Conservation (phyloP, 352 stramenopile genomes). For the Globisporangium lucens region DNA sequence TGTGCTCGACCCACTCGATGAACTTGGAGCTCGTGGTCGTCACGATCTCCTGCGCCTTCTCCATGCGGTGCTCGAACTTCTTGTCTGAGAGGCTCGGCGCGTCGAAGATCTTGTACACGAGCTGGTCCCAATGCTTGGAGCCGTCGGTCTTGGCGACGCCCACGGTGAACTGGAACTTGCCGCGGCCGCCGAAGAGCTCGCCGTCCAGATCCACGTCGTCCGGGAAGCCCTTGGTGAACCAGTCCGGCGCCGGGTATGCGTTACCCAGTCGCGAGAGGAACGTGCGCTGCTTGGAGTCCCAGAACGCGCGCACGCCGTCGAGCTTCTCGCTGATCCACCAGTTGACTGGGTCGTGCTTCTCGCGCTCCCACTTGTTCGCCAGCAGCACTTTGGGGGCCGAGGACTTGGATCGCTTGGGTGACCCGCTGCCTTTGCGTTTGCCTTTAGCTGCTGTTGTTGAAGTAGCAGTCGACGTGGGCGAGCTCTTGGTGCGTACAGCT, state of each 20-base stretch:
- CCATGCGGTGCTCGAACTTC: slow-evolving; percentile 62
- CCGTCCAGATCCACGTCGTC: slow-evolving; percentile 61
- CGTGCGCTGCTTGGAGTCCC: slow-evolving; percentile 44
- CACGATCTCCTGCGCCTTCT: slow-evolving; percentile 28
- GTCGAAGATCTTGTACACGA: slow-evolving; percentile 77
- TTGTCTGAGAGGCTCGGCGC: slow-evolving; percentile 38
- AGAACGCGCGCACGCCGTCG: slow-evolving; percentile 66
- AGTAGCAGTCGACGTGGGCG: slow-evolving; percentile 15
- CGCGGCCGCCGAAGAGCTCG: slow-evolving; percentile 64
- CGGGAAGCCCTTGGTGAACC: slow-evolving; percentile 58
- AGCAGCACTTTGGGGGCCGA: slow-evolving; percentile 48
- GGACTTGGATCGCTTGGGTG: slow-evolving; percentile 22
- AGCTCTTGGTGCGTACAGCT: slow-evolving; percentile 22
- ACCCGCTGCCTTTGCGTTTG: slow-evolving; percentile 14
- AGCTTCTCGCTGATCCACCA: slow-evolving; percentile 84
- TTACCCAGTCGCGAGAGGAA: slow-evolving; percentile 69
- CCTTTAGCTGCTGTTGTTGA: slow-evolving; percentile 12
- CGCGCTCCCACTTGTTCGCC: slow-evolving; percentile 64
- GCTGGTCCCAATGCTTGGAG: slow-evolving; percentile 48
- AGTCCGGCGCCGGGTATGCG: slow-evolving; percentile 54
- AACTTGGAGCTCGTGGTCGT: slow-evolving; percentile 26
- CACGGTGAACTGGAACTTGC: slow-evolving; percentile 64
- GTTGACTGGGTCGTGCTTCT: slow-evolving; percentile 47
- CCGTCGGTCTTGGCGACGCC: slow-evolving; percentile 55
- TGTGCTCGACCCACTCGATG: slow-evolving; percentile 64